Evolutionary conservation across 2,329 filamentous ascomycete genomes (phyloP).

Genomic region (Sphaerulina populicola): DNA sequence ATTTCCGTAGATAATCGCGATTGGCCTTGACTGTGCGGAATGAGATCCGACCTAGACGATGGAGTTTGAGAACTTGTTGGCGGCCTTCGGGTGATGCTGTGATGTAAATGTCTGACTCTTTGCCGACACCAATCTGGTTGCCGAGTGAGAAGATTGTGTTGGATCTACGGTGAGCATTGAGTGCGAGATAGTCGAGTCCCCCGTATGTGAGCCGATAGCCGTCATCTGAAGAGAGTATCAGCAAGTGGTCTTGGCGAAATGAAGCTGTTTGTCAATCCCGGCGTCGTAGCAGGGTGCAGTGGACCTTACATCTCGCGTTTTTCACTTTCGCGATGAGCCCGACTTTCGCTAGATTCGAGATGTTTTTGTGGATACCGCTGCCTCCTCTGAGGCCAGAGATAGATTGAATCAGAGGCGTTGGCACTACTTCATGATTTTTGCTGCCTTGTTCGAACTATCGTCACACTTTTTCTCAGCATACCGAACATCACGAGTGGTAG

Average conservation of each 20-base stretch:
- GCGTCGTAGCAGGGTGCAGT: not conserved
- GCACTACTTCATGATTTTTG: slow-evolving; percentile 94
- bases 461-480: slow-evolving; percentile 13
- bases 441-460: slow-evolving; percentile 80
- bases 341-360: slow-evolving; percentile 84
- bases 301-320: slow-evolving; percentile 66
- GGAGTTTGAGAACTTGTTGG: slow-evolving; percentile 87
- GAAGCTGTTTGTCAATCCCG: not conserved
- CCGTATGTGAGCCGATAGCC: slow-evolving; percentile 95
- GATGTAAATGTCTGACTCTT: slow-evolving; percentile 94
- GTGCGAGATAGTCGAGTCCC: slow-evolving; percentile 91
- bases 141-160: slow-evolving; percentile 84
- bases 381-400: slow-evolving; percentile 68
- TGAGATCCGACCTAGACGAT: slow-evolving; percentile 87
- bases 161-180: slow-evolving; percentile 76
- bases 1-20: slow-evolving; percentile 84
- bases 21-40: slow-evolving; percentile 96
- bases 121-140: slow-evolving; percentile 89
- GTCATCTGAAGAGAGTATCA: slow-evolving; percentile 52
- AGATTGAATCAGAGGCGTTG: slow-evolving; percentile 77
- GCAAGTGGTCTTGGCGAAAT: not conserved
- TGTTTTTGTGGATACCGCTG: slow-evolving; percentile 72
- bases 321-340: slow-evolving; percentile 87
- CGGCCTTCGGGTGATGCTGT: slow-evolving; percentile 70
- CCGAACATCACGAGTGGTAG: not conserved